Evolutionary conservation across 2,329 filamentous ascomycete species (phyloP).

Genomic region (Volutella citrinella): DNA sequence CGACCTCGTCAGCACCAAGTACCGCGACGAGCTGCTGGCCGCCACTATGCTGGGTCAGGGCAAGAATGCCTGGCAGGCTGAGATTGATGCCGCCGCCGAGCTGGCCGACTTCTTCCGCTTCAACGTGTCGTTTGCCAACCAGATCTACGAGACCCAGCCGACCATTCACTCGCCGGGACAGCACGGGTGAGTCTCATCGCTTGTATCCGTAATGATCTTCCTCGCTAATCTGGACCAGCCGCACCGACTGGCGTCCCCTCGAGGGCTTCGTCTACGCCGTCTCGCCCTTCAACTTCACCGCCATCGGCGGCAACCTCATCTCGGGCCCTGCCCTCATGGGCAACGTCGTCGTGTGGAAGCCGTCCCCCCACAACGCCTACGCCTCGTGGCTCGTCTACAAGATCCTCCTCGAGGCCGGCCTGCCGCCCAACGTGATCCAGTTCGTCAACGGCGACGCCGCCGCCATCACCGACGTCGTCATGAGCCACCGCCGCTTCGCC

Average conservation of each 20-base stretch:
- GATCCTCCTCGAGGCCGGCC: conserved; percentile 83
- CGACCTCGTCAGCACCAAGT: conserved; percentile 83
- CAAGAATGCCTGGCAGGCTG: conserved; percentile 96
- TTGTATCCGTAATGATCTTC: no score
- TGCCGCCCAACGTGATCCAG: conserved; percentile 84
- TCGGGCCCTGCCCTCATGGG: conserved; percentile 82
- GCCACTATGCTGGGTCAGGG: conserved; percentile 93
- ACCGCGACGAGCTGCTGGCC: conserved; percentile 92
- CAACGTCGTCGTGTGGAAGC: conserved; percentile 95
- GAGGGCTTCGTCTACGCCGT: conserved; percentile 94
- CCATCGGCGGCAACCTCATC: conserved; percentile 82
- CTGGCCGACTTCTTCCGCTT: conserved; percentile 87
- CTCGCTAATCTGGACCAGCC: no score
- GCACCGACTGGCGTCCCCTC: conserved; percentile 79
- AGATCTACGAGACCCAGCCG: conserved; percentile 86
- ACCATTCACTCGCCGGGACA: conserved; percentile 78
- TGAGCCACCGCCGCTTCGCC: conserved; percentile 74
- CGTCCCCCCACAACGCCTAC: conserved; percentile 76
- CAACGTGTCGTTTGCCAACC: conserved; percentile 88
- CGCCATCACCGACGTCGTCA: conserved; percentile 72
- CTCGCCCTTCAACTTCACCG: conserved; percentile 96
- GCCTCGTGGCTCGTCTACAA: conserved; percentile 86
- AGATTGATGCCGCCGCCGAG: conserved; percentile 95
- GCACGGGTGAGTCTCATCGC: conserved; percentile 16
- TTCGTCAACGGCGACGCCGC: conserved; percentile 85